Conservation (phyloP, 106 monocot genomes). For the Dendrobium huoshanense region DNA sequence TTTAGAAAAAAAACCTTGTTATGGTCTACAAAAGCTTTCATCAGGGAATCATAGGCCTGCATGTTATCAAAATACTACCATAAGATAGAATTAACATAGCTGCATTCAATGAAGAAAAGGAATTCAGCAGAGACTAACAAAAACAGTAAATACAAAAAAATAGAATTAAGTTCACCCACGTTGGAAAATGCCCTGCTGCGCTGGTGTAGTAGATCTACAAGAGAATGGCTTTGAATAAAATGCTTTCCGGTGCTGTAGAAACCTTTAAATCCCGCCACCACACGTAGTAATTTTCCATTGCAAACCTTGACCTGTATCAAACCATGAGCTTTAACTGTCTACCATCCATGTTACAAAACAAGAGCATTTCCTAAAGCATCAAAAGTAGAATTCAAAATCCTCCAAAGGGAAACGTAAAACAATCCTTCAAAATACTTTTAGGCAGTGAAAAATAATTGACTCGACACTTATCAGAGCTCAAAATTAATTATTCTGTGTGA, state of each 20-base stretch:
- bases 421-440: background rate
- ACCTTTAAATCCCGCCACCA: conserved; percentile 60
- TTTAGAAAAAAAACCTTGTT: conserved; percentile 58
- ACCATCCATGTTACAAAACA: background rate
- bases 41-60: conserved; percentile 85
- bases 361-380: background rate
- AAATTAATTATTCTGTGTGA: background rate
- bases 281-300: conserved; percentile 68
- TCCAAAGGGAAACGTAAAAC: background rate
- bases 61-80: conserved; percentile 8
- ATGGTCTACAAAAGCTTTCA: conserved; percentile 94
- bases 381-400: background rate
- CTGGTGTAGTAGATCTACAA: conserved; percentile 80
- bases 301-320: conserved; percentile 81
- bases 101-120: background rate
- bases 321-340: background rate
- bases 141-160: background rate
- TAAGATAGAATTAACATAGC: background rate
- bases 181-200: conserved; percentile 82
- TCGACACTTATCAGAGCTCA: background rate
- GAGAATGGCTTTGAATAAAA: conserved; percentile 39
- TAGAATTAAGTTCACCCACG: conserved; percentile 32
- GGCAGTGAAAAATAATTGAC: no score
- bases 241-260: conserved; percentile 68
- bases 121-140: background rate